Conservation (phyloP, 176 grass and related monocot genomes). For the Saccharum spontaneum region DNA sequence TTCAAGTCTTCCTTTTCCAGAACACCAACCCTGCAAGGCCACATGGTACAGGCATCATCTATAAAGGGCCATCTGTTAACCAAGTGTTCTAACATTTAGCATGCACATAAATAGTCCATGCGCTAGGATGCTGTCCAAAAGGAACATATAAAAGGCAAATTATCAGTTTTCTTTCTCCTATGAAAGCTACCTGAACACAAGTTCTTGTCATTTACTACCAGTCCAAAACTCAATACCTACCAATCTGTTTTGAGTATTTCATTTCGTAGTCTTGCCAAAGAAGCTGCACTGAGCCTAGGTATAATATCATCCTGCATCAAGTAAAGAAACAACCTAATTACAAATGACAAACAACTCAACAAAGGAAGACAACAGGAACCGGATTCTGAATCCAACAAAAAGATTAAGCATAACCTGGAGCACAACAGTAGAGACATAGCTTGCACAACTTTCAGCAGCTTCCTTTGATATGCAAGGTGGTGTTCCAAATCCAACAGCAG, state of each 20-base stretch:
- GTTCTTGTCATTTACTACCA: not conserved
- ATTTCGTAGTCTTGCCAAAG: slow-evolving; percentile 72
- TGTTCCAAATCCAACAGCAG: slow-evolving; percentile 86
- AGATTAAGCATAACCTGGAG: slow-evolving; percentile 58
- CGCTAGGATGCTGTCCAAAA: not conserved
- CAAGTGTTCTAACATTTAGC: not conserved
- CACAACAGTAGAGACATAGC: slow-evolving; percentile 89
- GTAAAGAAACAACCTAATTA: not conserved
- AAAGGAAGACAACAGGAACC: not conserved
- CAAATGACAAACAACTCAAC: not conserved
- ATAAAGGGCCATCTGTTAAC: not conserved
- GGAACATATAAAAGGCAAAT: not conserved
- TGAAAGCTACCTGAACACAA: slow-evolving; percentile 1
- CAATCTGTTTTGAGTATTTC: slow-evolving; percentile 95
- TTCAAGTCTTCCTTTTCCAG: slow-evolving; percentile 94
- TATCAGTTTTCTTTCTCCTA: not conserved
- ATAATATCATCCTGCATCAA: slow-evolving; percentile 83
- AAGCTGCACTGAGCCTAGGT: slow-evolving; percentile 86
- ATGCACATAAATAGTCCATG: not conserved
- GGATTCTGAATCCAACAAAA: not conserved
- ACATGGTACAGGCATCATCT: not conserved
- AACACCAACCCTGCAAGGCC: slow-evolving; percentile 71
- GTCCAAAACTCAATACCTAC: slow-evolving; percentile 39
- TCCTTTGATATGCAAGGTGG: slow-evolving; percentile 91
- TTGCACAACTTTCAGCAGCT: slow-evolving; percentile 69